Percentiles rank a stretch among this genome's conserved stretches.
These are phyloP conservation scores for Ettlia oleoabundans DNA, from an alignment of 139 green algal genomes.

Conservation along the genomic window DNA sequence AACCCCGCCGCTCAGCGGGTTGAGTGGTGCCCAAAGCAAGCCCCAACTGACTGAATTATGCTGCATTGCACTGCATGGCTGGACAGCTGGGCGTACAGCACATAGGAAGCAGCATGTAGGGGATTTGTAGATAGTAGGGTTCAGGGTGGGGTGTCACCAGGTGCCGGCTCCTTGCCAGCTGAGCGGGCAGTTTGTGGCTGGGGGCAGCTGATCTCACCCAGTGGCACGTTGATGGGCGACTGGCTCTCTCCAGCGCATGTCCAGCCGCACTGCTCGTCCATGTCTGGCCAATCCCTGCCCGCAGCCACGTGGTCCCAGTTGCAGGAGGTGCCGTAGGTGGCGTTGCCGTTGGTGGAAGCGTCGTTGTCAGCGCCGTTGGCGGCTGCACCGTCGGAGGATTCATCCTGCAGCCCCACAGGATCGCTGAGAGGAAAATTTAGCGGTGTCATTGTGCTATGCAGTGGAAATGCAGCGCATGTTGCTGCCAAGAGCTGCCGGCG, in stretches of 20 bases:
- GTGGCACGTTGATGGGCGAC: constrained; percentile 20
- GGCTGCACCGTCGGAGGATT: too few species aligned
- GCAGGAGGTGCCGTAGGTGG: neutral
- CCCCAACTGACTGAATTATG: too few species aligned
- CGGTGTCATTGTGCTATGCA: too few species aligned
- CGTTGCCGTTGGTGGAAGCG: neutral
- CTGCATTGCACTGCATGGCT: neutral
- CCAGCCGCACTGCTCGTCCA: neutral
- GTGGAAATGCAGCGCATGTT: too few species aligned
- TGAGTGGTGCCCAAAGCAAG: too few species aligned
- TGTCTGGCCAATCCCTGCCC: neutral
- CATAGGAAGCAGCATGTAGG: neutral
- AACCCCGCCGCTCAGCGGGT: too few species aligned
- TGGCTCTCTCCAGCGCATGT: constrained; percentile 14
- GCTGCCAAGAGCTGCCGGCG: too few species aligned
- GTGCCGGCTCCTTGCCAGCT: too few species aligned
- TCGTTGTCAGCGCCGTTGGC: neutral
- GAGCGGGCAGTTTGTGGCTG: neutral
- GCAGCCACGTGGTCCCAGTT: neutral
- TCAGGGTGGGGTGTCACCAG: neutral
- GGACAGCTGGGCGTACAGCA: neutral
- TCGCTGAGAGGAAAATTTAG: too few species aligned
- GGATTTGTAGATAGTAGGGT: neutral
- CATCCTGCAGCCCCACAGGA: too few species aligned
- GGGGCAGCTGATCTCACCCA: neutral